Evolutionary conservation across 148 eudicot species (phyloP), one percentile per base, ranked within the genome.

Genomic region (Amaranthus cruentus): DNA sequence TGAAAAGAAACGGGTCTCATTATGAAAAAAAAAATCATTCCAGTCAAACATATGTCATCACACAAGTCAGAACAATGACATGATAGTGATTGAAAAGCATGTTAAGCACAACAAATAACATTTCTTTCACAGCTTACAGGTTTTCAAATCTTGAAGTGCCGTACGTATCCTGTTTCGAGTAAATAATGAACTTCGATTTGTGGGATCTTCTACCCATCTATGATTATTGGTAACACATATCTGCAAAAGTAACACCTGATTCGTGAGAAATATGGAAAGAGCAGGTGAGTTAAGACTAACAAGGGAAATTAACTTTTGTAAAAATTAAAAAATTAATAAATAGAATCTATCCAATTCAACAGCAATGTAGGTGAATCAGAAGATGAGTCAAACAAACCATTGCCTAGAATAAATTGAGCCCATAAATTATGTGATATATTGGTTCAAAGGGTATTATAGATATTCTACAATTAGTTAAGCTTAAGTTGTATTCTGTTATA

Each of bases 181-280:
- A 90, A 81, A 92, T 55, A 83, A 47, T 58, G 85, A 79, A 82
- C 90, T 95, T 77, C 56, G 80, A 67, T 95, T 95, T 70, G 94
- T 81, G 48, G 99, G 99, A 85, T 95, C 97, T 84, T 95, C 99
- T 72, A 95, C 97, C 97, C 97, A 95, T 68, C 87, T 87, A 77
- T 84, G 96, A 77, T 83, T 81, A 68, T 70, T 82, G 72, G 77
- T 79, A 82, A 62, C 70, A 84, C 99, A 95, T 77, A 95, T 86
- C 99, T 95, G 87, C 81, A 79, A 68, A 67, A 15, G 62, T 72
- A 69, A 54, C 72, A n/a, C 28, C 14, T 44, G 2, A 72, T 55
- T 67, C 59, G 55, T 48, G 70, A 56, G 38, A 69, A 44, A 55
- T 21, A 47, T 43, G 47, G 47, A 47, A 42, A 68, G n/a, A 46